Conservation (phyloP, 805 yeast species). For the Candida dajiaensis region DNA sequence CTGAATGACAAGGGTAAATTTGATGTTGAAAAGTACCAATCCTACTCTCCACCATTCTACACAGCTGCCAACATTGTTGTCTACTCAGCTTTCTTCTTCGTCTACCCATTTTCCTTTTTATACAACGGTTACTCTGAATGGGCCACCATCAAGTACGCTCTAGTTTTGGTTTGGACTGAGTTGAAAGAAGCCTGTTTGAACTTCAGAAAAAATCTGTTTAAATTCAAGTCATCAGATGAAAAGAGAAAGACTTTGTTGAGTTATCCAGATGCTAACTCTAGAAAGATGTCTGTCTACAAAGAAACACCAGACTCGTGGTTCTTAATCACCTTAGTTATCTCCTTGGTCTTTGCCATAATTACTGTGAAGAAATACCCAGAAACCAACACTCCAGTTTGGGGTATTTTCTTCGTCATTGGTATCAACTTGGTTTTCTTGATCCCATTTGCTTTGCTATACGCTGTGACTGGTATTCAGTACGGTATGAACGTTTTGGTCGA, state of each 20-base stretch:
- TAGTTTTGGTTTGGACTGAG: neutral
- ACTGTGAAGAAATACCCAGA: slow-evolving; percentile 39
- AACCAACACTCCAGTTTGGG: slow-evolving; percentile 54
- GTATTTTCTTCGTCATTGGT: slow-evolving; percentile 45
- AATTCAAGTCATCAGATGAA: neutral
- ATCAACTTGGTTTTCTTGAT: slow-evolving; percentile 45
- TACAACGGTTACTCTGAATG: slow-evolving; percentile 42
- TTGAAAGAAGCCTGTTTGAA: neutral
- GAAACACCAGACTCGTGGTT: slow-evolving; percentile 53
- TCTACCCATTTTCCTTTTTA: slow-evolving; percentile 46
- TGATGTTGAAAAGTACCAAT: slow-evolving; percentile 40
- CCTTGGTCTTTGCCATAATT: slow-evolving; percentile 38
- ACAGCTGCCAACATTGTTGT: slow-evolving; percentile 54
- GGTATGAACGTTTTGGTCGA: slow-evolving; percentile 50
- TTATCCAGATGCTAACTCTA: slow-evolving; percentile 40
- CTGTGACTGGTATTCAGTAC: slow-evolving; percentile 42
- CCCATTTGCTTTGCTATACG: slow-evolving; percentile 42
- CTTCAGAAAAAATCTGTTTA: neutral
- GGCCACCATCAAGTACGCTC: slow-evolving; percentile 23
- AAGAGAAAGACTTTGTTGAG: neutral
- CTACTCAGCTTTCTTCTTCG: slow-evolving; percentile 44
- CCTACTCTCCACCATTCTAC: slow-evolving; percentile 63
- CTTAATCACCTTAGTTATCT: slow-evolving; percentile 34
- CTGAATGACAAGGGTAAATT: slow-evolving; percentile 36
- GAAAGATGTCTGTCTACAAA: slow-evolving; percentile 48